A percentile compares a stretch with the other conserved stretches of the same genome.
Conservation (phyloP, 1,284 basidiomycete species). For the Cryptococcus sp. region DNA sequence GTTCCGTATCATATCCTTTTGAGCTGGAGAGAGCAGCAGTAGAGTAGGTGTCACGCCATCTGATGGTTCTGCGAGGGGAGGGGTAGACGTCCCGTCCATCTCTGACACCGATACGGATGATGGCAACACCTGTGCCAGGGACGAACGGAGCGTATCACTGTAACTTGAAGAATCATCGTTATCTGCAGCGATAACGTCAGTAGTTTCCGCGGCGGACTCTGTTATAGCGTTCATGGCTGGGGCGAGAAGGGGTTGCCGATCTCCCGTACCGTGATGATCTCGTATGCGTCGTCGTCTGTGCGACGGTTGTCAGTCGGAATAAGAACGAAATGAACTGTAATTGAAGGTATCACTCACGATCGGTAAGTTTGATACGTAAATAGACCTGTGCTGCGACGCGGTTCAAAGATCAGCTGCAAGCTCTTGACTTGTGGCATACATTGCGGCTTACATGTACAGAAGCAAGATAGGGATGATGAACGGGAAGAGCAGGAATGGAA, state of each 20-base stretch:
- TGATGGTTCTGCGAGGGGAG: slow-evolving; percentile 13
- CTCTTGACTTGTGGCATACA: not conserved
- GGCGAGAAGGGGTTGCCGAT: not conserved
- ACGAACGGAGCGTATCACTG: too few species aligned
- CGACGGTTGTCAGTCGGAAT: not conserved
- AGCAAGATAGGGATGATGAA: slow-evolving; percentile 38
- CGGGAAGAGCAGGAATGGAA: slow-evolving; percentile 31
- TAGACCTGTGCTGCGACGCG: not conserved
- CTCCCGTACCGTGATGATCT: not conserved
- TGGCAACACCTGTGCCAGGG: too few species aligned
- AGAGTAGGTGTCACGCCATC: slow-evolving; percentile 4
- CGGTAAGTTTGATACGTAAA: not conserved
- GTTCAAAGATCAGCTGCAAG: not conserved
- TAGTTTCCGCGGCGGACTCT: not conserved
- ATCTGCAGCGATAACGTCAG: not conserved
- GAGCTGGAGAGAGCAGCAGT: slow-evolving; percentile 31
- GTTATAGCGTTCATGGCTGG: not conserved
- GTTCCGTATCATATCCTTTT: slow-evolving; percentile 37
- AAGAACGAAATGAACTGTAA: not conserved
- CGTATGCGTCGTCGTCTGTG: not conserved
- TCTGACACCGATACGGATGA: not conserved
- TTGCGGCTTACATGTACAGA: slow-evolving; percentile 28
- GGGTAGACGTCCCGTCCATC: slow-evolving; percentile 10
- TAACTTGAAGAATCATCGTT: too few species aligned
- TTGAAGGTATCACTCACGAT: not conserved